Conservation (phyloP, 805 yeast species). For the Tetrapisispora namnaoensis region DNA sequence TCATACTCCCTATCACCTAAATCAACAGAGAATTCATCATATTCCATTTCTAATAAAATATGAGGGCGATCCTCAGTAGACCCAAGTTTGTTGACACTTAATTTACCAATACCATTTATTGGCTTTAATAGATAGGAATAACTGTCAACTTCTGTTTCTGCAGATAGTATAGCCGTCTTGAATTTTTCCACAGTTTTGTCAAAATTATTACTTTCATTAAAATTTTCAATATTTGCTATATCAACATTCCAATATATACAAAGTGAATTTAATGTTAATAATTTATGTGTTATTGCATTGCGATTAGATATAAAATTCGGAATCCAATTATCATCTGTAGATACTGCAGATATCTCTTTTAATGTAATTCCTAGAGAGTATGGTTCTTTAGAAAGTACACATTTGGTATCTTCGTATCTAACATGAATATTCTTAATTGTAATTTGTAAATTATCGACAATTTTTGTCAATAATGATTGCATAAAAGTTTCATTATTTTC, state of each 20-base stretch:
- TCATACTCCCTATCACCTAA: slow-evolving; percentile 79
- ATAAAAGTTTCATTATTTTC: slow-evolving; percentile 71
- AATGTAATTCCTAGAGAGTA: slow-evolving; percentile 77
- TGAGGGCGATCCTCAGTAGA: slow-evolving; percentile 62
- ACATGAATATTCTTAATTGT: slow-evolving; percentile 86
- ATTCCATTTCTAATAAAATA: slow-evolving; percentile 61
- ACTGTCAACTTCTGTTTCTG: slow-evolving; percentile 26
- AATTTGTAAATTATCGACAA: slow-evolving; percentile 85
- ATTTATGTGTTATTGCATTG: slow-evolving; percentile 58
- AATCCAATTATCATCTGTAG: slow-evolving; percentile 77
- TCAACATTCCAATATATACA: slow-evolving; percentile 82
- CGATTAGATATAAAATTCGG: slow-evolving; percentile 75
- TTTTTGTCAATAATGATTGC: slow-evolving; percentile 77
- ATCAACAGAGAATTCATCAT: slow-evolving; percentile 82
- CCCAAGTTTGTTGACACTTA: slow-evolving; percentile 71
- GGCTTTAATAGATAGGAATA: slow-evolving; percentile 67
- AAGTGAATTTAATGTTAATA: slow-evolving; percentile 63
- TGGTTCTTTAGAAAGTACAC: slow-evolving; percentile 61
- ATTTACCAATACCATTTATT: slow-evolving; percentile 77
- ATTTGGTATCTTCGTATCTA: slow-evolving; percentile 74
- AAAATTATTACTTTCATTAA: slow-evolving; percentile 31
- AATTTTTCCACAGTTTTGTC: slow-evolving; percentile 24
- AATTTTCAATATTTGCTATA: slow-evolving; percentile 26
- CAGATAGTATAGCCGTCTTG: slow-evolving; percentile 33
- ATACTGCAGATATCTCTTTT: slow-evolving; percentile 81